A percentile compares a stretch with the other conserved stretches of the same genome.
Evolutionary conservation across 345 rosid species (phyloP).

Genomic region (Eucalyptus cladocalyx): DNA sequence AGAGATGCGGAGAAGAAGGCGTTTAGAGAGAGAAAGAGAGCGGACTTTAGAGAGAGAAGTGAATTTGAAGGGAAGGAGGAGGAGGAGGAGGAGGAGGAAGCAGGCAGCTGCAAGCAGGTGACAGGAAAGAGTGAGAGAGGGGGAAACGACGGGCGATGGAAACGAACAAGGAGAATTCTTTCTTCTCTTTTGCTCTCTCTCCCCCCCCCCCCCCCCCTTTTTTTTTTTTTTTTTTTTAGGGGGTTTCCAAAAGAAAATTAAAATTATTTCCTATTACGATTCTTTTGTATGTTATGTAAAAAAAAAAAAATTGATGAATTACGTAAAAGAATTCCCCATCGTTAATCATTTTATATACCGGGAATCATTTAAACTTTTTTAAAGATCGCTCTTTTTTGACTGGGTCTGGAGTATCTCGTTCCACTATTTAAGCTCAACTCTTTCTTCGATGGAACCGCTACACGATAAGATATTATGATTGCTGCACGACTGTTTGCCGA

Average conservation of each 20-base stretch:
- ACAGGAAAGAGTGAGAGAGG: neutral
- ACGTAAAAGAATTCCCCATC: neutral
- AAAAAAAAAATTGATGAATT: too few species aligned
- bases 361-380: neutral
- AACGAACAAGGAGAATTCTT: neutral
- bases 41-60: neutral
- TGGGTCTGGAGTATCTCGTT: fast-evolving
- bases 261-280: neutral
- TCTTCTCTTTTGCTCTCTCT: neutral
- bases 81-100: neutral
- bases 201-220: too few species aligned
- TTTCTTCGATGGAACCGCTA: neutral
- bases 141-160: neutral
- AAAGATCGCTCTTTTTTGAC: neutral
- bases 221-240: neutral
- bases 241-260: fast-evolving
- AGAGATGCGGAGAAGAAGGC: neutral
- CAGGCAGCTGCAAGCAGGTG: neutral
- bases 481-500: neutral
- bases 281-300: neutral
- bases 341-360: too few species aligned
- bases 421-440: neutral
- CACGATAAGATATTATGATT: neutral
- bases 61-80: neutral
- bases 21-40: neutral